phyloP scores from a whole-genome alignment of 257 asterid genomes.

The Galeopsis tetrahit region DNA sequence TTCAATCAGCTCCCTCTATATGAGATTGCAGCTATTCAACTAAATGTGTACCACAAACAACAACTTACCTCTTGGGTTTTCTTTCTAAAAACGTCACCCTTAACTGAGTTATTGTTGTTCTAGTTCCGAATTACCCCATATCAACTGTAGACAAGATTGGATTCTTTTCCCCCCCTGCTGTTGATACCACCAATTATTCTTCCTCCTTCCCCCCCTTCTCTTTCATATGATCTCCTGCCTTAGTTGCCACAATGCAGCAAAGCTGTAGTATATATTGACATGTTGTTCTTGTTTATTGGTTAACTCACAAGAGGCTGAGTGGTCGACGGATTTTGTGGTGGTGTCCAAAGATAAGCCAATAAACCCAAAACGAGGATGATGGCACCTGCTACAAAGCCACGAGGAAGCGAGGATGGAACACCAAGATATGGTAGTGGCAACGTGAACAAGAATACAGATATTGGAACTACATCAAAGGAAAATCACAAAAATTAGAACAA shows the following conservation, averaged over 20 bases:
- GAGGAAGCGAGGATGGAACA: constrained; percentile 83
- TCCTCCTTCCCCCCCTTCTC: background rate
- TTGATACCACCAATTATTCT: background rate
- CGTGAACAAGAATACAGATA: constrained; percentile 84
- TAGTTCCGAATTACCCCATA: background rate
- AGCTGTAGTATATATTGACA: constrained; percentile 7
- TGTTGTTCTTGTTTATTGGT: constrained; percentile 11
- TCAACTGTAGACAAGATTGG: background rate
- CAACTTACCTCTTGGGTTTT: background rate
- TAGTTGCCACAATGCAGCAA: constrained; percentile 23
- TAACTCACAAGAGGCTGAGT: constrained; percentile 42
- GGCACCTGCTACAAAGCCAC: constrained; percentile 83
- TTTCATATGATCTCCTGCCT: background rate
- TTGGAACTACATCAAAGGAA: constrained; percentile 63
- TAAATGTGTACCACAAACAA: background rate
- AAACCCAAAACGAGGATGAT: constrained; percentile 68
- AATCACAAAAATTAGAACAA: constrained; percentile 18
- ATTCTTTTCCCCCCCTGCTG: background rate
- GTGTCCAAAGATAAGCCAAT: constrained; percentile 71
- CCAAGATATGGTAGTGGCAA: constrained; percentile 91
- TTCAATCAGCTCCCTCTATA: constrained; percentile 2
- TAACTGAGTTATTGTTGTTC: background rate
- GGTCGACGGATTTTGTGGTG: constrained; percentile 46
- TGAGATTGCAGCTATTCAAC: background rate
- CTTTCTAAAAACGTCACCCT: background rate